A percentile compares a stretch with the other conserved stretches of the same genome.
Evolutionary conservation across 257 asterid genomes (phyloP).

Genomic region (Solanum corneliomulleri): DNA sequence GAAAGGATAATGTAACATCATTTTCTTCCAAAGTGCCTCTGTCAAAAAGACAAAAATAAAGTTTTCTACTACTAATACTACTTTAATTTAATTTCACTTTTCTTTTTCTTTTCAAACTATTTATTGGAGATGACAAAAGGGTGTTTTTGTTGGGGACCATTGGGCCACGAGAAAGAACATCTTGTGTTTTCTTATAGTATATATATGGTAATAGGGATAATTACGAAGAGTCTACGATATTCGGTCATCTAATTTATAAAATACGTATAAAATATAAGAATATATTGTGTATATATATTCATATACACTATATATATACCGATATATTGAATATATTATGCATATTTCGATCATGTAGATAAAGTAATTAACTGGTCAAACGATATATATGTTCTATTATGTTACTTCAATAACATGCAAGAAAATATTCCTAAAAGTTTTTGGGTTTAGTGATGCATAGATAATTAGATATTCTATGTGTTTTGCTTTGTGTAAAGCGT

Average conservation of each 20-base stretch:
- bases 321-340: neutral
- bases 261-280: too few species aligned
- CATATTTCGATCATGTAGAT: neutral
- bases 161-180: slow-evolving; percentile 22
- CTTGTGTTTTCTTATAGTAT: neutral
- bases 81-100: slow-evolving; percentile 22
- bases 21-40: slow-evolving; percentile 25
- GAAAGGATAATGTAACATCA: slow-evolving; percentile 32
- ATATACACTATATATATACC: neutral
- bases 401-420: neutral
- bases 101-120: slow-evolving; percentile 11
- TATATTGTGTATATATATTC: too few species aligned
- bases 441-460: neutral
- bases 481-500: neutral
- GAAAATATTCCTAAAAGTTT: neutral
- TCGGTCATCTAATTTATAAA: neutral
- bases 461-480: neutral
- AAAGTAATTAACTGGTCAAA: too few species aligned
- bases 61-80: neutral
- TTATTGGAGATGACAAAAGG: slow-evolving; percentile 48
- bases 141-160: slow-evolving; percentile 31
- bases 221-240: too few species aligned
- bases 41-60: neutral
- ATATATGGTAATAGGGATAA: too few species aligned
- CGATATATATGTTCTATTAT: neutral